These are phyloP conservation scores for Avena insularis DNA, from an alignment of 176 grass and related monocot species.

Conservation along the genomic window DNA sequence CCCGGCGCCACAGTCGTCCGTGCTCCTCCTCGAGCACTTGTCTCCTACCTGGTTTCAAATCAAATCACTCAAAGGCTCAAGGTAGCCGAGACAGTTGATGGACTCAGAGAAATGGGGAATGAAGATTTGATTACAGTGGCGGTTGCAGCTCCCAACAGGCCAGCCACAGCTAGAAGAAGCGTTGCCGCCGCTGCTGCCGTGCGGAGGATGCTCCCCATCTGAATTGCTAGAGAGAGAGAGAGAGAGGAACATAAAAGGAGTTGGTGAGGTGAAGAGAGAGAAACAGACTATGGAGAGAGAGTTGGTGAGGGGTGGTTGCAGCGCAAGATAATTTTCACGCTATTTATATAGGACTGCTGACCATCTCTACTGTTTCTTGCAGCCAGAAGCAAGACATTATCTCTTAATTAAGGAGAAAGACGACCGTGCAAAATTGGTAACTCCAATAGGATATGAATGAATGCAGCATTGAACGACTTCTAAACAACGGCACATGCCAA, in stretches of 20 bases:
- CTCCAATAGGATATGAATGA: not conserved
- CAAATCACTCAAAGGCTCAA: not conserved
- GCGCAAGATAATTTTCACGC: not conserved
- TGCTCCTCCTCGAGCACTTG: constrained; percentile 48
- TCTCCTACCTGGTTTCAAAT: constrained; percentile 51
- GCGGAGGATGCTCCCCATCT: not conserved
- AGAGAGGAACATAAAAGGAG: not conserved
- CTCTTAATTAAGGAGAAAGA: not conserved
- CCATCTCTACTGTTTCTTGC: not conserved
- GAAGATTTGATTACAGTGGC: constrained; percentile 41
- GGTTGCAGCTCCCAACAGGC: constrained; percentile 25
- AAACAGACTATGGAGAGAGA: not conserved
- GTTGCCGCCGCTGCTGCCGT: constrained; percentile 11
- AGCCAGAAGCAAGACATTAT: constrained; percentile 3
- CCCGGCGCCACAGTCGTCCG: constrained; percentile 76
- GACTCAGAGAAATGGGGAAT: not conserved
- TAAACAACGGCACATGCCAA: not conserved
- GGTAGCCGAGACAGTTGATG: not conserved
- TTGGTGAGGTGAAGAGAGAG: not conserved
- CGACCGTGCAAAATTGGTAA: not conserved
- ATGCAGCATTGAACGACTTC: not conserved
- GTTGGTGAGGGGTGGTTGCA: constrained; percentile 1
- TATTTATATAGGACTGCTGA: not conserved
- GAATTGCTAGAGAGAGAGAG: not conserved
- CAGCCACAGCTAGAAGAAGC: not conserved